These are phyloP conservation scores for Austroboletus eburneus DNA, from an alignment of 768 basidiomycete genomes.

Conservation along the genomic window DNA sequence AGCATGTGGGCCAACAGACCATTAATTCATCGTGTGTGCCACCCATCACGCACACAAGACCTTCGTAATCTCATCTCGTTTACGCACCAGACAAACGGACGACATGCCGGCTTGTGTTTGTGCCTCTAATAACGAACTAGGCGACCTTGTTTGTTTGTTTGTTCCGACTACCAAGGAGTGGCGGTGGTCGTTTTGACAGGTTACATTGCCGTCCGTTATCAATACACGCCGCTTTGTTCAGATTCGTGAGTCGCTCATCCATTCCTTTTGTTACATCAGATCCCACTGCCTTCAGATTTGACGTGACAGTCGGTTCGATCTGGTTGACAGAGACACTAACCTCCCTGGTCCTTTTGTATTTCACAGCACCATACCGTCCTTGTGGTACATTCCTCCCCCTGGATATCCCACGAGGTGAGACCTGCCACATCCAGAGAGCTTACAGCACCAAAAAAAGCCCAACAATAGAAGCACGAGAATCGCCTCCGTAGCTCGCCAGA, in stretches of 20 bases:
- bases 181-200: constrained; percentile 6
- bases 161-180: constrained; percentile 22
- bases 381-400: constrained; percentile 2
- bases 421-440: constrained; percentile 2
- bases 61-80: constrained; percentile 15
- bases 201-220: constrained; percentile 2
- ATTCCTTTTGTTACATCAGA: background rate
- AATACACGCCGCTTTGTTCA: background rate
- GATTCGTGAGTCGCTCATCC: constrained; percentile 1
- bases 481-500: background rate
- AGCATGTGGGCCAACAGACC: constrained; percentile 11
- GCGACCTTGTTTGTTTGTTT: background rate
- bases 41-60: constrained; percentile 5
- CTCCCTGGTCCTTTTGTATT: background rate
- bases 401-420: constrained; percentile 2
- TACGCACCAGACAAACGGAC: background rate
- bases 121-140: constrained; percentile 1
- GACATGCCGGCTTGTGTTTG: constrained; percentile 2
- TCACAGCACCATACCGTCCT: background rate
- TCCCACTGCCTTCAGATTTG: constrained; percentile 1
- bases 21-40: constrained; percentile 9
- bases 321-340: background rate
- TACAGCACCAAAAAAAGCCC: constrained; percentile 9
- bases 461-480: constrained; percentile 10
- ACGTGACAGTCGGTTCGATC: constrained; percentile 5